Evolutionary conservation across 257 asterid genomes (phyloP).

Genomic region (Lycium ferocissimum): DNA sequence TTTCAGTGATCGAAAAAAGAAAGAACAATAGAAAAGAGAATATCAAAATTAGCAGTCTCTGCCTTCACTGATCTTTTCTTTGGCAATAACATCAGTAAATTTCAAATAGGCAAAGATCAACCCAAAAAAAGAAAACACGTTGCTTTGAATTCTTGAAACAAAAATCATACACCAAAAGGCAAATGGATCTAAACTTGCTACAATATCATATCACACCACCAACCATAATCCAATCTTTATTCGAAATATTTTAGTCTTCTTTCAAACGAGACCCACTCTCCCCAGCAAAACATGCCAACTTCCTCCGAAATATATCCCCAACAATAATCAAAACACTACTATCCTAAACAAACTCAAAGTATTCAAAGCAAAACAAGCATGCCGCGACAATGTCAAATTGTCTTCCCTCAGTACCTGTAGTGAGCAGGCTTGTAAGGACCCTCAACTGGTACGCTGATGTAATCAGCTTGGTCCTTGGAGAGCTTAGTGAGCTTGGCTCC

Average conservation of each 20-base stretch:
- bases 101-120: not conserved
- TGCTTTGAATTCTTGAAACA: not conserved
- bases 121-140: not conserved
- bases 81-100: not conserved
- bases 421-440: constrained; percentile 73
- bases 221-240: constrained; percentile 34
- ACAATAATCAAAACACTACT: constrained; percentile 9
- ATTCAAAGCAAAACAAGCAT: constrained; percentile 13
- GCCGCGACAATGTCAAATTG: not conserved
- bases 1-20: not conserved
- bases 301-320: constrained; percentile 28
- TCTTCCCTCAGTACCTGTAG: constrained; percentile 57
- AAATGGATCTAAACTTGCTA: not conserved
- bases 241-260: constrained; percentile 33
- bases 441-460: constrained; percentile 59
- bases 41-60: not conserved
- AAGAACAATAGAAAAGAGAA: too few species aligned
- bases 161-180: not conserved
- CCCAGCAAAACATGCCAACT: not conserved
- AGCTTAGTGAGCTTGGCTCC: constrained; percentile 71
- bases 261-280: constrained; percentile 29
- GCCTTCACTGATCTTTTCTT: too few species aligned
- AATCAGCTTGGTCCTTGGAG: constrained; percentile 55
- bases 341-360: constrained; percentile 15
- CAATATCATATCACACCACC: constrained; percentile 32